A percentile compares a stretch with the other conserved stretches of the same genome.
phyloP scores from a whole-genome alignment of 495 filamentous ascomycete species.

The Trichoderma erinaceum region DNA sequence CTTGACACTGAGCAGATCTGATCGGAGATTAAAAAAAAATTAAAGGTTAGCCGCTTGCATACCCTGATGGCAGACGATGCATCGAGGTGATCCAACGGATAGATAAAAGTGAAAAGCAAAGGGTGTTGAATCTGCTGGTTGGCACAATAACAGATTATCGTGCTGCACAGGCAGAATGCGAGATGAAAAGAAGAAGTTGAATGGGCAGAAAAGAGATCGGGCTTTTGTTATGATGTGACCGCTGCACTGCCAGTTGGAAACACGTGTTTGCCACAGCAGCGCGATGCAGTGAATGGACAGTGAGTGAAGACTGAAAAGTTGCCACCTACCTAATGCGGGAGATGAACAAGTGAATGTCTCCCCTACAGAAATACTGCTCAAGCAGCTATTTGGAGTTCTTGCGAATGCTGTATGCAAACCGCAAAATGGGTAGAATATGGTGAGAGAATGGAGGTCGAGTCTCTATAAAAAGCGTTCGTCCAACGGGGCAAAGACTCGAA shows the following conservation, averaged over 20 bases:
- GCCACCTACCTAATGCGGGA: constrained; percentile 71
- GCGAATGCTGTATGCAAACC: constrained; percentile 22
- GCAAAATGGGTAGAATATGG: constrained; percentile 26
- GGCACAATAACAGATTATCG: constrained; percentile 11
- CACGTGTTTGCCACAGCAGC: constrained; percentile 21
- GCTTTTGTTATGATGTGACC: constrained; percentile 18
- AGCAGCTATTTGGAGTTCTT: constrained; percentile 24
- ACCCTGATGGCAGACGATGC: constrained; percentile 6
- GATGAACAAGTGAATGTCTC: constrained; percentile 99
- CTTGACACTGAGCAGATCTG: constrained; percentile 17
- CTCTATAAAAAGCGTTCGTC: constrained; percentile 17
- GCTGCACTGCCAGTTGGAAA: constrained; percentile 5
- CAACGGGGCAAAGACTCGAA: constrained; percentile 21
- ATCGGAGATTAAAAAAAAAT: constrained; percentile 17
- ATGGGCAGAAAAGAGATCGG: neutral
- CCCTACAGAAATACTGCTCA: constrained; percentile 54
- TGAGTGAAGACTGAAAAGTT: constrained; percentile 20
- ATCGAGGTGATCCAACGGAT: constrained; percentile 20
- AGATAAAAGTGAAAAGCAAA: constrained; percentile 6
- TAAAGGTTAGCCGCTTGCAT: constrained; percentile 17
- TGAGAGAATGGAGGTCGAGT: constrained; percentile 21
- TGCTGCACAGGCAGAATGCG: constrained; percentile 11
- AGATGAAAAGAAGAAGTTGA: constrained; percentile 14
- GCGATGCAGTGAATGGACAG: constrained; percentile 10
- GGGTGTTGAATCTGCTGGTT: constrained; percentile 13